These are phyloP conservation scores for Aspergillus chevalieri DNA, from an alignment of 2,329 filamentous ascomycete species.

Conservation along the genomic window DNA sequence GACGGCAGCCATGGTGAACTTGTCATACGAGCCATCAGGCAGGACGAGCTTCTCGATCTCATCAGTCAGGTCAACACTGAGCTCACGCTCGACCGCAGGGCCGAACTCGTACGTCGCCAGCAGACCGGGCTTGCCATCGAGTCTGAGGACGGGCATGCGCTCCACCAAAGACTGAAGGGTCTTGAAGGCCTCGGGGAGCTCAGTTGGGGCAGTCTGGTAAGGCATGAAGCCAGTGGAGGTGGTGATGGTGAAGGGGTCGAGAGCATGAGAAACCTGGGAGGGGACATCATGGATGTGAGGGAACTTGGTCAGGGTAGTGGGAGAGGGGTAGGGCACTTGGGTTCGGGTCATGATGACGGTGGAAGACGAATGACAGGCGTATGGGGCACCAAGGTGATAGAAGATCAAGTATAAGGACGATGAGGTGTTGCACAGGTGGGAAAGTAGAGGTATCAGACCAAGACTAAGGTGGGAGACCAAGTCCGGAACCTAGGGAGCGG, in stretches of 20 bases:
- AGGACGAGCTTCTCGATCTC: slow-evolving; percentile 61
- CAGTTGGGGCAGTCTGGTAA: slow-evolving; percentile 31
- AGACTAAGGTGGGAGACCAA: background rate
- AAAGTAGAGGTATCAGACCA: too few species aligned
- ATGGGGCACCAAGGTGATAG: background rate
- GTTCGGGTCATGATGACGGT: slow-evolving; percentile 29
- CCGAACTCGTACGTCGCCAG: slow-evolving; percentile 70
- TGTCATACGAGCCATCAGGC: slow-evolving; percentile 53
- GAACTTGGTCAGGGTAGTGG: slow-evolving; percentile 34
- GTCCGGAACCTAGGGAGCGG: slow-evolving; percentile 5
- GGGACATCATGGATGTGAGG: slow-evolving; percentile 42
- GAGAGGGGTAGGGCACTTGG: slow-evolving; percentile 21
- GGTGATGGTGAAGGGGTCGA: slow-evolving; percentile 45
- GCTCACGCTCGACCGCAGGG: slow-evolving; percentile 60
- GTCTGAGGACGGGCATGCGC: slow-evolving; percentile 72
- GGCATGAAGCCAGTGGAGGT: slow-evolving; percentile 42
- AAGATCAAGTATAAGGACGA: too few species aligned
- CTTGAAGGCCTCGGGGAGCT: slow-evolving; percentile 67
- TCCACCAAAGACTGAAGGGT: slow-evolving; percentile 65
- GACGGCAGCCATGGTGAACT: slow-evolving; percentile 74
- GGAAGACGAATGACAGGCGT: background rate
- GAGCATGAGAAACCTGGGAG: slow-evolving; percentile 30
- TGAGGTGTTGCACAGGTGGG: too few species aligned
- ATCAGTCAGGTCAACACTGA: slow-evolving; percentile 65
- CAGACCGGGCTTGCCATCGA: slow-evolving; percentile 67